phyloP scores from a whole-genome alignment of 2,329 filamentous ascomycete genomes.

The Claviceps sorghi region DNA sequence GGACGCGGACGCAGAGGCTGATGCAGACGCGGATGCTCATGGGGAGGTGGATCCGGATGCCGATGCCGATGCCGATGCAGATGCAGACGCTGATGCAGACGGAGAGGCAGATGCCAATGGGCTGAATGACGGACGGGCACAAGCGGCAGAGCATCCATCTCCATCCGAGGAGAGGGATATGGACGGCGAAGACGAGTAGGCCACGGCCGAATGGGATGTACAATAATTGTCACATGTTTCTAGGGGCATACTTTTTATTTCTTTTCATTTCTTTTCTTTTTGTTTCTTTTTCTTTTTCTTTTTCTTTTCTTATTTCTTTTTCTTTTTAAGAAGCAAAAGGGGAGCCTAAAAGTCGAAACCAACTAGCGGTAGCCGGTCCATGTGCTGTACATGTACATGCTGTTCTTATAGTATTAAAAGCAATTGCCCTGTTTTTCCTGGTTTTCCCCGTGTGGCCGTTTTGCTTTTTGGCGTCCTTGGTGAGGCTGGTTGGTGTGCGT shows the following conservation, averaged over 20 bases:
- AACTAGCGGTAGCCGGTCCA: too few species aligned
- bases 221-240: background rate
- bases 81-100: background rate
- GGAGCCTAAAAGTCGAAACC: too few species aligned
- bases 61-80: slow-evolving; percentile 5
- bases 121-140: slow-evolving; percentile 9
- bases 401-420: too few species aligned
- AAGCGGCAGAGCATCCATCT: slow-evolving; percentile 11
- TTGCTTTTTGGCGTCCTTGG: too few species aligned
- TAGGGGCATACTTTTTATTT: background rate
- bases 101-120: slow-evolving; percentile 3
- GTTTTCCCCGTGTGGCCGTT: too few species aligned
- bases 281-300: too few species aligned
- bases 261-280: background rate
- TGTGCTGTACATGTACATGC: too few species aligned
- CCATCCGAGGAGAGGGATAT: slow-evolving; percentile 26
- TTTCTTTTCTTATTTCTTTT: too few species aligned
- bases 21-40: slow-evolving; percentile 11
- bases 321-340: too few species aligned
- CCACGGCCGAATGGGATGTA: background rate
- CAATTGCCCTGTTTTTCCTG: too few species aligned
- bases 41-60: too few species aligned
- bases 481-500: too few species aligned
- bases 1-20: slow-evolving; percentile 12
- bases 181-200: slow-evolving; percentile 8